phyloP scores from a whole-genome alignment of 805 yeast genomes.

The Schizosaccharomyces octosporus region DNA sequence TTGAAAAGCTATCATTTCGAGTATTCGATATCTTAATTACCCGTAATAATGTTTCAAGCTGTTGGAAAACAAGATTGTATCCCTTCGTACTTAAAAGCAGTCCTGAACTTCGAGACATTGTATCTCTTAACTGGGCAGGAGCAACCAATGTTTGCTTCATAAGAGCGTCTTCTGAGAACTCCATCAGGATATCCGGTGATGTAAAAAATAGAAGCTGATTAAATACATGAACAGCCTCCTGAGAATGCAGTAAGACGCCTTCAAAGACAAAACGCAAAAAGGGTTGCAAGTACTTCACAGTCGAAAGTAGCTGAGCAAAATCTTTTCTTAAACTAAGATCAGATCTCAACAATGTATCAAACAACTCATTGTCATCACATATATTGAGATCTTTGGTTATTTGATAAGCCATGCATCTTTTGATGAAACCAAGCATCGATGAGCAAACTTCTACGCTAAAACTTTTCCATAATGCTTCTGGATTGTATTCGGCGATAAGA shows the following conservation, averaged over 20 bases:
- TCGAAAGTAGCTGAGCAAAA: neutral
- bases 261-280: neutral
- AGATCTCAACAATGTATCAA: neutral
- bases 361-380: neutral
- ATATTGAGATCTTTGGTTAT: neutral
- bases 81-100: neutral
- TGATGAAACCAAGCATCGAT: neutral
- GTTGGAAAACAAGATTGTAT: neutral
- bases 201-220: neutral
- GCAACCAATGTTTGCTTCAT: neutral
- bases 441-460: neutral
- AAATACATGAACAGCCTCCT: neutral
- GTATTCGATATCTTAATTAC: neutral
- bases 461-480: neutral
- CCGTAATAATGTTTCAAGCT: neutral
- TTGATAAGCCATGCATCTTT: neutral
- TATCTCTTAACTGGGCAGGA: neutral
- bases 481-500: neutral
- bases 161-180: neutral
- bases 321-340: neutral
- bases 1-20: constrained; percentile 8
- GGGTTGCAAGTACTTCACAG: neutral
- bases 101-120: neutral
- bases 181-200: neutral
- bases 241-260: neutral